Evolutionary conservation across 805 yeast genomes (phyloP).

Genomic region (Schwanniomyces sp.): DNA sequence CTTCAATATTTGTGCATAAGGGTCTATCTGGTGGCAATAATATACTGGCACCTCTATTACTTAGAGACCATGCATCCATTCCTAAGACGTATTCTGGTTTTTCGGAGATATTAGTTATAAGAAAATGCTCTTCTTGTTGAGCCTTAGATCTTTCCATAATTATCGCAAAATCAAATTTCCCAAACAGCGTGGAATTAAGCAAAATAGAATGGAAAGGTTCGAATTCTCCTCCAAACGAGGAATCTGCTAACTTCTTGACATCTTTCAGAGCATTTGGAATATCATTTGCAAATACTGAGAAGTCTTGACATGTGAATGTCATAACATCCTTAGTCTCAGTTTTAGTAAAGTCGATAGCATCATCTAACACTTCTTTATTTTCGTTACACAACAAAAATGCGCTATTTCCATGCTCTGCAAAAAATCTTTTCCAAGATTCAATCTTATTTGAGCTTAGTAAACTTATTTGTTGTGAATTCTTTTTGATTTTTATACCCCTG

Average conservation of each 20-base stretch:
- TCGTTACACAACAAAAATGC: conserved; percentile 20
- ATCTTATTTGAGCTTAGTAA: conserved; percentile 17
- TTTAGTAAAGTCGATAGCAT: conserved; percentile 37
- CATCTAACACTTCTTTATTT: conserved; percentile 5
- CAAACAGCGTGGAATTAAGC: conserved; percentile 36
- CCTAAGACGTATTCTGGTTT: conserved; percentile 17
- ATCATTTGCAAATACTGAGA: conserved; percentile 28
- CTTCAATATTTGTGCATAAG: conserved; percentile 46
- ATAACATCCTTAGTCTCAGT: conserved; percentile 33
- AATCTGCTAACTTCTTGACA: conserved; percentile 43
- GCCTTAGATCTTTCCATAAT: conserved; percentile 35
- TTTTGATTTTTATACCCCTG: conserved; percentile 5
- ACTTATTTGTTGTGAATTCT: conserved; percentile 9
- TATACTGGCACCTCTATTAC: conserved; percentile 38
- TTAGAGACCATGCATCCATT: conserved; percentile 33
- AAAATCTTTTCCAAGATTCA: conserved; percentile 8
- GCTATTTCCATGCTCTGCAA: conserved; percentile 6
- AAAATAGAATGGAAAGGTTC: conserved; percentile 51
- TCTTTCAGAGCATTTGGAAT: conserved; percentile 53
- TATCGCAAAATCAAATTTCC: conserved; percentile 50
- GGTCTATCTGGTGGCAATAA: conserved; percentile 45
- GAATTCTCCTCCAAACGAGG: conserved; percentile 52
- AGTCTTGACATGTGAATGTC: conserved; percentile 47
- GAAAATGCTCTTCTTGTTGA: conserved; percentile 24
- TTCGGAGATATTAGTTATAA: conserved; percentile 35